Conservation (phyloP, 1,139 yeast genomes). For the Fermentozyma sake region DNA sequence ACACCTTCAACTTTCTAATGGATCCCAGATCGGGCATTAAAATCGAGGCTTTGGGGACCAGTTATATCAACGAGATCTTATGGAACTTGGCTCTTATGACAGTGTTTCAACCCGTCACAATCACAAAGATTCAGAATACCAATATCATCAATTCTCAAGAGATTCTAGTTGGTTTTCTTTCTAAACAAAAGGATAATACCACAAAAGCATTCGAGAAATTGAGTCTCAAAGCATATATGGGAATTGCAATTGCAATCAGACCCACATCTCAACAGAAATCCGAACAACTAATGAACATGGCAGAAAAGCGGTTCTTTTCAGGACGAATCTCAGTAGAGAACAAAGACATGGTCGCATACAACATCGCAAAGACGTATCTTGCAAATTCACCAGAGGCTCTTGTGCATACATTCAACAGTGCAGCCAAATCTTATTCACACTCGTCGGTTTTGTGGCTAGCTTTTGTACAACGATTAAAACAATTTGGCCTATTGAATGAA, state of each 20-base stretch:
- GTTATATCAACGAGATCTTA: conserved; percentile 9
- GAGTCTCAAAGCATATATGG: conserved; percentile 34
- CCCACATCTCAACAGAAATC: conserved; percentile 23
- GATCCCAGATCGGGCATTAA: conserved; percentile 6
- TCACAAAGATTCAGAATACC: conserved; percentile 3
- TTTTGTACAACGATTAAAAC: conserved; percentile 29
- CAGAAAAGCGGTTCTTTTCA: conserved; percentile 20
- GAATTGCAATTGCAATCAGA: conserved; percentile 31
- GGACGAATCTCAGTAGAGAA: conserved; percentile 10
- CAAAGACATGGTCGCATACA: conserved; percentile 20
- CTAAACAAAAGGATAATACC: conserved; percentile 5
- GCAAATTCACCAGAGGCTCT: conserved; percentile 31
- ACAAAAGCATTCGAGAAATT: conserved; percentile 15
- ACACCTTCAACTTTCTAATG: conserved; percentile 11
- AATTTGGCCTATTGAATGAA: conserved; percentile 30
- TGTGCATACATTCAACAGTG: conserved; percentile 26
- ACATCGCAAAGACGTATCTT: conserved; percentile 23
- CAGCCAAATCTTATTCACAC: conserved; percentile 18
- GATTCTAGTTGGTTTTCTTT: conserved; percentile 19
- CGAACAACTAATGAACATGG: conserved; percentile 21
- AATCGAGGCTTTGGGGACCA: conserved; percentile 4
- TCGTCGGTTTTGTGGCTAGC: conserved; percentile 34
- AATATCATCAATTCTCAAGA: conserved; percentile 29
- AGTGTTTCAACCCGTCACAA: no score
- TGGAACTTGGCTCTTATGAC: conserved; percentile 9